phyloP scores from a whole-genome alignment of 2,329 filamentous ascomycete species.

The Aspergillus sp. region DNA sequence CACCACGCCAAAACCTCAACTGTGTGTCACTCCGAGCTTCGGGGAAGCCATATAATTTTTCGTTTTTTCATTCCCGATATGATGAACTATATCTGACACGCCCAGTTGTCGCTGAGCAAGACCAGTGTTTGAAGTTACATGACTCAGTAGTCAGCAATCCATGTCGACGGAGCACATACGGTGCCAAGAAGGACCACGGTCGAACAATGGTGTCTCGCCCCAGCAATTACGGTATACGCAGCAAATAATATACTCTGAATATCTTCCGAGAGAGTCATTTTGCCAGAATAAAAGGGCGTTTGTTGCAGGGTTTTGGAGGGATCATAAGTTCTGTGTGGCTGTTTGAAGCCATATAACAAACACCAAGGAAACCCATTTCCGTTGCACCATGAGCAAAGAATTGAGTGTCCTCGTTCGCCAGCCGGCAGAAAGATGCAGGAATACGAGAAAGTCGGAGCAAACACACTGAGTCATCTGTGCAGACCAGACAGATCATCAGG shows the following conservation, averaged over 20 bases:
- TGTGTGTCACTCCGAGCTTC: background rate
- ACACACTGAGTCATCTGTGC: background rate
- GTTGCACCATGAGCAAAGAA: background rate
- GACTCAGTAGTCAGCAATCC: no score
- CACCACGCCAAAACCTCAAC: background rate
- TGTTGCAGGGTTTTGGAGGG: background rate
- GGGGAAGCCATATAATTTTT: background rate
- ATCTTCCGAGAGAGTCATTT: background rate
- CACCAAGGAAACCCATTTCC: conserved; percentile 5
- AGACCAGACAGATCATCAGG: background rate
- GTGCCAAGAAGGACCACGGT: background rate
- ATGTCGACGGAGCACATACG: background rate
- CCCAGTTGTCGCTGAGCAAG: background rate
- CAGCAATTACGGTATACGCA: background rate
- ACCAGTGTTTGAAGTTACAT: background rate
- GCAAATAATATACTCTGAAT: background rate
- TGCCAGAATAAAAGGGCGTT: background rate
- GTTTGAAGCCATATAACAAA: background rate
- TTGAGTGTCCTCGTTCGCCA: background rate
- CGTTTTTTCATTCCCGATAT: background rate
- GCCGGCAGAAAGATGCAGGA: conserved; percentile 5
- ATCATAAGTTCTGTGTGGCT: background rate
- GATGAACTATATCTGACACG: background rate
- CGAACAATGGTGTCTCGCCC: background rate
- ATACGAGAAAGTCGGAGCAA: background rate